Evolutionary conservation across 2,329 filamentous ascomycete species (phyloP).

Genomic region (Phaeomoniella chlamydospora): DNA sequence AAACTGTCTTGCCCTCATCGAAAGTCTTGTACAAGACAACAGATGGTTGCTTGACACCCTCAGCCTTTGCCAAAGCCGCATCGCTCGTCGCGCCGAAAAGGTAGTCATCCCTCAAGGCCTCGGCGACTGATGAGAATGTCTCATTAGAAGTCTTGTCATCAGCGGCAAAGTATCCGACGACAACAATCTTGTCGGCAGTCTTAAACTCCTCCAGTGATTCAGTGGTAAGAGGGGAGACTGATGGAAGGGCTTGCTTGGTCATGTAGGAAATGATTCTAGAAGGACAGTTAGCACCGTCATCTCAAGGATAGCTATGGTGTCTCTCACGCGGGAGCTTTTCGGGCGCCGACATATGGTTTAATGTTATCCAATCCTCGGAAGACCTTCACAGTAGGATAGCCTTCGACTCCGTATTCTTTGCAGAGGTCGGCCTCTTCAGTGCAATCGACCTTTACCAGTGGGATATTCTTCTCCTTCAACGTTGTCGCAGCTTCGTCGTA

Average conservation of each 20-base stretch:
- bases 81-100: slow-evolving; percentile 85
- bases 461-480: slow-evolving; percentile 32
- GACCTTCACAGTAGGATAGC: slow-evolving; percentile 97
- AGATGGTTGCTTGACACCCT: slow-evolving; percentile 74
- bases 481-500: slow-evolving; percentile 34
- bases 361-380: slow-evolving; percentile 82
- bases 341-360: slow-evolving; percentile 71
- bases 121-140: slow-evolving; percentile 60
- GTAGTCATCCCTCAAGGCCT: slow-evolving; percentile 73
- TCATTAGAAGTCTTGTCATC: slow-evolving; percentile 76
- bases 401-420: slow-evolving; percentile 79
- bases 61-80: slow-evolving; percentile 69
- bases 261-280: slow-evolving; percentile 65
- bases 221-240: slow-evolving; percentile 69
- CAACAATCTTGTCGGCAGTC: slow-evolving; percentile 89
- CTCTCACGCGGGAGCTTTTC: slow-evolving; percentile 61
- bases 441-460: slow-evolving; percentile 54
- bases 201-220: slow-evolving; percentile 91
- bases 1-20: slow-evolving; percentile 86
- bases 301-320: background rate
- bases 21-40: slow-evolving; percentile 96
- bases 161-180: slow-evolving; percentile 73
- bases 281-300: slow-evolving; percentile 10
- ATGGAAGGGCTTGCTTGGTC: slow-evolving; percentile 92
- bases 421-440: slow-evolving; percentile 89